phyloP scores from a whole-genome alignment of 129 eudicot genomes.

The Centella asiatica region DNA sequence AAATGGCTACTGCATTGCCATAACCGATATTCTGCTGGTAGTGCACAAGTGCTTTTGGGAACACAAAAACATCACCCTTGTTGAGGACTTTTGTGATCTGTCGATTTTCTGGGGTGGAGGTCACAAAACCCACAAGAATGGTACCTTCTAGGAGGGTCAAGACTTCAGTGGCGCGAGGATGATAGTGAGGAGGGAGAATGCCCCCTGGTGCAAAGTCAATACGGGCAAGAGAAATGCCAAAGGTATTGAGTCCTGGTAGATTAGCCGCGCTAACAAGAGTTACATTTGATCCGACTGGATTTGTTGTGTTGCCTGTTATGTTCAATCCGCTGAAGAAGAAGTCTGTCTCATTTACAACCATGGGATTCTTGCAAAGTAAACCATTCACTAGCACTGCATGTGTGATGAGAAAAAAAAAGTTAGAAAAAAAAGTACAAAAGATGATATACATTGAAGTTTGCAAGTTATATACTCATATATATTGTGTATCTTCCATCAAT shows the following conservation, averaged over 20 bases:
- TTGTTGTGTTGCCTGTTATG: slow-evolving; percentile 11
- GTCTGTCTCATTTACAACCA: slow-evolving; percentile 9
- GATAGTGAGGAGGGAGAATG: background rate
- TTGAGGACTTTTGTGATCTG: slow-evolving; percentile 1
- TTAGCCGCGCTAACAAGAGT: background rate
- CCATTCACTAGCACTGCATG: slow-evolving; percentile 25
- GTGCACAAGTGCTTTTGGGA: background rate
- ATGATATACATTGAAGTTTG: no score
- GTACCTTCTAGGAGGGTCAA: background rate
- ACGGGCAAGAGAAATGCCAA: slow-evolving; percentile 10
- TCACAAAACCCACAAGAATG: background rate
- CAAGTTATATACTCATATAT: no score
- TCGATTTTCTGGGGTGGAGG: background rate
- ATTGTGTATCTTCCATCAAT: no score
- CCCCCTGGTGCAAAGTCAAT: slow-evolving; percentile 2
- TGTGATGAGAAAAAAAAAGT: slow-evolving; percentile 1
- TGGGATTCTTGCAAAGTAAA: slow-evolving; percentile 17
- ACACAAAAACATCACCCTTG: slow-evolving; percentile 1
- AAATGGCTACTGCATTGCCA: background rate
- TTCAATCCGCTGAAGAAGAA: slow-evolving; percentile 16
- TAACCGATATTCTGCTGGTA: background rate
- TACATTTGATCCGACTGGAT: slow-evolving; percentile 7
- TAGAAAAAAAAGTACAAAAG: background rate
- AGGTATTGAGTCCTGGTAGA: slow-evolving; percentile 19
- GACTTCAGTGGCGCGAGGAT: slow-evolving; percentile 1